Percentiles rank a stretch among this genome's conserved stretches.
phyloP scores from a whole-genome alignment of 345 rosid genomes.

The Eucalyptus marginata region DNA sequence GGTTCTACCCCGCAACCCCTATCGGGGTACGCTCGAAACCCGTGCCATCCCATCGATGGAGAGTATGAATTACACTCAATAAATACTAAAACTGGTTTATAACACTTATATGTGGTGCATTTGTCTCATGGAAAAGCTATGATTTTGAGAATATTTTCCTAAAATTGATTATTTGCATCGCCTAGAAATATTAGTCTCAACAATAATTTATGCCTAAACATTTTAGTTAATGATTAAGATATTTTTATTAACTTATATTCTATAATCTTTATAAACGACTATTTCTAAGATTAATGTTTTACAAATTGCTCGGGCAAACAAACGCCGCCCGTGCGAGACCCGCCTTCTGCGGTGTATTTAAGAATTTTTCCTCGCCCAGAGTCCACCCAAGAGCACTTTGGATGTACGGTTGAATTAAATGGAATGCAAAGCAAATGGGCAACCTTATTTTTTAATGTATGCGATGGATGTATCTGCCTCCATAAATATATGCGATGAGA shows the following conservation, averaged over 20 bases:
- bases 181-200: not conserved
- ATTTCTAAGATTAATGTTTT: not conserved
- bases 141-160: not conserved
- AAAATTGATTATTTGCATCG: not conserved
- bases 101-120: not conserved
- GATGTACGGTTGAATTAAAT: not conserved
- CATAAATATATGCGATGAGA: not conserved
- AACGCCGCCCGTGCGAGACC: not conserved
- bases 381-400: not conserved
- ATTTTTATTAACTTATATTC: not conserved
- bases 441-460: not conserved
- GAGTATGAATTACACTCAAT: not conserved
- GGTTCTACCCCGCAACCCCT: not conserved
- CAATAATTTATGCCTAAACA: not conserved
- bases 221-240: not conserved
- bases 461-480: not conserved
- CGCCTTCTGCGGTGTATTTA: not conserved
- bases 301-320: not conserved
- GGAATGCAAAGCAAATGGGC: not conserved
- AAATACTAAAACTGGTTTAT: not conserved
- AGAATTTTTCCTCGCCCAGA: not conserved
- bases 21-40: rapidly evolving
- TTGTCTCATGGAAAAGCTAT: not conserved
- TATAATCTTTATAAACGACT: not conserved
- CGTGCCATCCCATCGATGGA: rapidly evolving